phyloP scores from a whole-genome alignment of 345 rosid genomes.

The Melastoma malabathricum region DNA sequence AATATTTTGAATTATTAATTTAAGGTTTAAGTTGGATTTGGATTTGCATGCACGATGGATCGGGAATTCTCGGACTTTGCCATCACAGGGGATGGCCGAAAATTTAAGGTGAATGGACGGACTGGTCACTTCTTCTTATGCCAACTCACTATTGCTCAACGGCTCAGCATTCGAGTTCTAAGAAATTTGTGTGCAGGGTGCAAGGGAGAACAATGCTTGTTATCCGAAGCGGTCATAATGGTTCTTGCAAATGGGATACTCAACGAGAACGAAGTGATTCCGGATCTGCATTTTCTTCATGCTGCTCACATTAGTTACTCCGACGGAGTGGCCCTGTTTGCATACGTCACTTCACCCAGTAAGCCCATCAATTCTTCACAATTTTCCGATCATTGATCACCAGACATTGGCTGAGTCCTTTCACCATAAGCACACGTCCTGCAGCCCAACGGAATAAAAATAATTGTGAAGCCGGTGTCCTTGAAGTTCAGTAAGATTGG shows the following conservation, averaged over 20 bases:
- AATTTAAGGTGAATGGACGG: too few relatives aligned
- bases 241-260: constrained; percentile 38
- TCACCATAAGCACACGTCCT: constrained; percentile 8
- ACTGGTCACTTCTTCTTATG: too few relatives aligned
- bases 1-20: too few relatives aligned
- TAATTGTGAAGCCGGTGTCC: constrained; percentile 33
- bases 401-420: too few relatives aligned
- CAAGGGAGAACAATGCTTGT: constrained; percentile 45
- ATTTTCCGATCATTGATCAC: background rate
- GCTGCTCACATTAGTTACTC: constrained; percentile 44
- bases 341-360: constrained; percentile 44
- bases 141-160: too few relatives aligned
- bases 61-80: too few relatives aligned
- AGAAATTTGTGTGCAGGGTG: constrained; percentile 32
- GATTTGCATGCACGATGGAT: constrained; percentile 71
- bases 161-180: too few relatives aligned
- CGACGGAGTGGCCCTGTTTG: constrained; percentile 32
- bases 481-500: constrained; percentile 40
- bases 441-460: constrained; percentile 34
- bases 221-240: constrained; percentile 74
- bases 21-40: too few relatives aligned
- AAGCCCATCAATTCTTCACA: constrained; percentile 4
- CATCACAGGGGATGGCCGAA: too few relatives aligned
- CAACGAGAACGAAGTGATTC: constrained; percentile 29
- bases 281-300: constrained; percentile 66